A percentile compares a stretch with the other conserved stretches of the same genome.
These are phyloP conservation scores for Priceomyces carsonii DNA, from an alignment of 805 yeast species.

Conservation along the genomic window DNA sequence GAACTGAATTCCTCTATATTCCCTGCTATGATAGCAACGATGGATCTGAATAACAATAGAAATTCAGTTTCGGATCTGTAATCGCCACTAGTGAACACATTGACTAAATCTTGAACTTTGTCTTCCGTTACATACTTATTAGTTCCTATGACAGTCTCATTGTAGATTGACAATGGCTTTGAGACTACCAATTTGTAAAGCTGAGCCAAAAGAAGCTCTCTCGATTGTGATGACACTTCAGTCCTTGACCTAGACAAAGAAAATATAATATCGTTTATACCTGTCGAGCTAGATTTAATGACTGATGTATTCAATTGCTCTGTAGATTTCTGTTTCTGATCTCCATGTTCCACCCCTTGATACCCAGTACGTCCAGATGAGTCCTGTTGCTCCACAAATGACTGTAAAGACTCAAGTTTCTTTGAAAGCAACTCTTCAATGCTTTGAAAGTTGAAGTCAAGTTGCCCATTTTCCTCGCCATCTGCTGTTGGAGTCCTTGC, in stretches of 20 bases:
- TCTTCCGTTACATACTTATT: constrained; percentile 38
- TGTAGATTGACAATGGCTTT: constrained; percentile 36
- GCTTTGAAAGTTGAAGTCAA: constrained; percentile 34
- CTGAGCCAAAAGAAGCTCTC: constrained; percentile 53
- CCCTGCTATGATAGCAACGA: constrained; percentile 45
- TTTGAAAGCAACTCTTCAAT: constrained; percentile 35
- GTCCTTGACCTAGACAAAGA: constrained; percentile 44
- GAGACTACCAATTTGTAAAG: constrained; percentile 47
- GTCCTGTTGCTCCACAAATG: constrained; percentile 13
- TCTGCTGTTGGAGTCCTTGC: constrained; percentile 36
- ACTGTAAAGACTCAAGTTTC: constrained; percentile 32
- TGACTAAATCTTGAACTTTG: constrained; percentile 32
- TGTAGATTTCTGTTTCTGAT: constrained; percentile 28
- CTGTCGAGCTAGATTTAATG: constrained; percentile 35
- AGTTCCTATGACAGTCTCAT: constrained; percentile 38
- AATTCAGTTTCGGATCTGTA: constrained; percentile 43
- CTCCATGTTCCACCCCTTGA: constrained; percentile 8
- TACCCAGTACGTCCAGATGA: constrained; percentile 4
- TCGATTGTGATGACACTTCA: constrained; percentile 45
- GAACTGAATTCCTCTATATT: constrained; percentile 53
- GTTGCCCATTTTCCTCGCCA: constrained; percentile 35
- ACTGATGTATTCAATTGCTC: constrained; percentile 32
- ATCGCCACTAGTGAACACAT: constrained; percentile 30
- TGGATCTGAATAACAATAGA: constrained; percentile 39
- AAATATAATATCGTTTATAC: constrained; percentile 46